A percentile compares a stretch with the other conserved stretches of the same genome.
Conservation (phyloP, 495 filamentous ascomycete species). For the Penicillium coprophilum region DNA sequence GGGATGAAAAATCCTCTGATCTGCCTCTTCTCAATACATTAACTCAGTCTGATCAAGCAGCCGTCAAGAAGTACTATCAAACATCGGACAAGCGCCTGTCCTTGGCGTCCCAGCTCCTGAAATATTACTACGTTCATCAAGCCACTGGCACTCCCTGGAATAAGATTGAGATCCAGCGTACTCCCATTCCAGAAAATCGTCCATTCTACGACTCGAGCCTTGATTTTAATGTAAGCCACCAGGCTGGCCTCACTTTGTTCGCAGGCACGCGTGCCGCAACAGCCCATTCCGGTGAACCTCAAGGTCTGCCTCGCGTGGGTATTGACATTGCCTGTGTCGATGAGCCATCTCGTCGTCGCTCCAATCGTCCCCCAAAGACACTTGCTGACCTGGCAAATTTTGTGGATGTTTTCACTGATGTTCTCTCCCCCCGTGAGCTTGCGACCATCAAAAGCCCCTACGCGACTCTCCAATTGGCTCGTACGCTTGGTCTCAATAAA, state of each 20-base stretch:
- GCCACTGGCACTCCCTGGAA: constrained; percentile 66
- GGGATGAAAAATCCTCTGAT: constrained; percentile 29
- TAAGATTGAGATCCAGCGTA: constrained; percentile 57
- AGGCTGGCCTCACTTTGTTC: constrained; percentile 72
- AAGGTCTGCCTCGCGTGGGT: constrained; percentile 47
- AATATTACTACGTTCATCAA: constrained; percentile 69
- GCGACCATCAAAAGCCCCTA: constrained; percentile 55
- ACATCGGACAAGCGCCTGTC: constrained; percentile 47
- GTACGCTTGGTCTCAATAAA: constrained; percentile 26
- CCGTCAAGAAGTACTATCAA: constrained; percentile 40
- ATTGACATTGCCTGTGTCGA: constrained; percentile 74
- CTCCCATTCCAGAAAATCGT: constrained; percentile 57
- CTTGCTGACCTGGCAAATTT: constrained; percentile 62
- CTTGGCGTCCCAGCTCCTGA: constrained; percentile 74
- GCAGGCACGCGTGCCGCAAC: constrained; percentile 46
- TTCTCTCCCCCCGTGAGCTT: constrained; percentile 64
- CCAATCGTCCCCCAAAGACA: constrained; percentile 32
- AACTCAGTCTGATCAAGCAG: constrained; percentile 34
- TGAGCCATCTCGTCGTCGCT: constrained; percentile 54
- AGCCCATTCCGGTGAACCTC: not conserved
- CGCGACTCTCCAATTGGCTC: constrained; percentile 24
- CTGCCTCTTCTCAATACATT: constrained; percentile 42
- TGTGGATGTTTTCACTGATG: constrained; percentile 75
- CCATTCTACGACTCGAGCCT: constrained; percentile 61
- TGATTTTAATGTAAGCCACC: constrained; percentile 88